Percentiles rank a stretch among this genome's conserved stretches.
These are phyloP conservation scores for Aspergillus fumigatiaffinis DNA, from an alignment of 2,329 filamentous ascomycete genomes.

Conservation along the genomic window DNA sequence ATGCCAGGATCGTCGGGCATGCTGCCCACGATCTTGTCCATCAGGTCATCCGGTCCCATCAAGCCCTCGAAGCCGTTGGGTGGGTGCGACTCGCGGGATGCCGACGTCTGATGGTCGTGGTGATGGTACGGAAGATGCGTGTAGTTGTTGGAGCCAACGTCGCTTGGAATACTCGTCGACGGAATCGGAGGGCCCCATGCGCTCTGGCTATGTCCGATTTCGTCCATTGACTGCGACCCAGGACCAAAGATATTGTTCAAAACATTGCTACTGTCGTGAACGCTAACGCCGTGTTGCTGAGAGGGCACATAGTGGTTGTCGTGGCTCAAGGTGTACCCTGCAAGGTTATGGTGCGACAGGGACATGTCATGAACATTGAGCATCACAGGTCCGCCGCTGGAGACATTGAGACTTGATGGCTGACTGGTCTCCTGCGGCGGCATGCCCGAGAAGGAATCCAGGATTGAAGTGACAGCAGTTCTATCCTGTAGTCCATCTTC, in stretches of 20 bases:
- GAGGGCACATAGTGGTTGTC: conserved; percentile 33
- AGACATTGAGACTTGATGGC: conserved; percentile 24
- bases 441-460: conserved; percentile 32
- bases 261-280: conserved; percentile 32
- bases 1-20: conserved; percentile 30
- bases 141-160: conserved; percentile 29
- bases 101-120: conserved; percentile 27
- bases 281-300: conserved; percentile 24
- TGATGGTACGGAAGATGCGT: conserved; percentile 30
- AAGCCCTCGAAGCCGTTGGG: conserved; percentile 30
- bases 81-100: conserved; percentile 32
- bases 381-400: conserved; percentile 28
- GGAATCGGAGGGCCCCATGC: conserved; percentile 27
- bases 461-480: conserved; percentile 31
- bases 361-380: conserved; percentile 35
- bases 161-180: conserved; percentile 25
- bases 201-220: conserved; percentile 28
- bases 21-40: conserved; percentile 35
- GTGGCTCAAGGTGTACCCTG: conserved; percentile 28
- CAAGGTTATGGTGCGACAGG: conserved; percentile 28
- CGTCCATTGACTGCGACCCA: conserved; percentile 31
- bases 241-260: conserved; percentile 31
- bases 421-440: conserved; percentile 31
- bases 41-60: conserved; percentile 33
- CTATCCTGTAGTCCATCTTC: conserved; percentile 34